A percentile compares a stretch with the other conserved stretches of the same genome.
Evolutionary conservation across 2,329 filamentous ascomycete genomes (phyloP).

Genomic region (Penicillium sp.): DNA sequence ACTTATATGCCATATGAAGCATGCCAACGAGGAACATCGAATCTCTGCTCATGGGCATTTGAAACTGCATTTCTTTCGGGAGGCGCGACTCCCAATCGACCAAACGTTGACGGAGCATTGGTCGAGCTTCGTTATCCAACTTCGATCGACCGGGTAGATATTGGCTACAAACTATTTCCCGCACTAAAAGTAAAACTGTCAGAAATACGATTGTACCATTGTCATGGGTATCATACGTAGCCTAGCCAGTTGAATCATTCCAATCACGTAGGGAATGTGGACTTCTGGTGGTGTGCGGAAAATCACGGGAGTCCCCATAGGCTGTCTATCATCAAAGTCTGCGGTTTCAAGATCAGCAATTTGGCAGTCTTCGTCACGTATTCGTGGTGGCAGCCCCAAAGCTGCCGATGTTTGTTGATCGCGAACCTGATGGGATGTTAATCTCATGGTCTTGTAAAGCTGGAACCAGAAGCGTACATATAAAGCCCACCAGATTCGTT

Average conservation of each 20-base stretch:
- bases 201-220: not conserved
- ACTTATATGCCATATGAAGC: slow-evolving; percentile 49
- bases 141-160: slow-evolving; percentile 29
- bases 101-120: slow-evolving; percentile 33
- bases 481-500: slow-evolving; percentile 56
- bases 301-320: slow-evolving; percentile 22
- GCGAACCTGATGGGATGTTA: slow-evolving; percentile 34
- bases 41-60: slow-evolving; percentile 28
- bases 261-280: slow-evolving; percentile 35
- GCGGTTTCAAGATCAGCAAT: slow-evolving; percentile 38
- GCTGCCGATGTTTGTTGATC: slow-evolving; percentile 50
- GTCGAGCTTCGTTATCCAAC: slow-evolving; percentile 22
- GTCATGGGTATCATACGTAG: slow-evolving; percentile 28
- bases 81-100: slow-evolving; percentile 42
- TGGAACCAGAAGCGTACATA: slow-evolving; percentile 36
- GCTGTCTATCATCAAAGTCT: slow-evolving; percentile 39
- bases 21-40: slow-evolving; percentile 41
- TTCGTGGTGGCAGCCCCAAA: slow-evolving; percentile 46
- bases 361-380: slow-evolving; percentile 52
- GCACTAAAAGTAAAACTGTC: slow-evolving; percentile 22
- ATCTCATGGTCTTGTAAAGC: not conserved
- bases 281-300: slow-evolving; percentile 35
- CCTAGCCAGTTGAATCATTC: slow-evolving; percentile 41
- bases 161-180: slow-evolving; percentile 40
- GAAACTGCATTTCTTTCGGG: slow-evolving; percentile 35